phyloP scores from a whole-genome alignment of 2,329 filamentous ascomycete species.

The Biscogniauxia mediterranea region DNA sequence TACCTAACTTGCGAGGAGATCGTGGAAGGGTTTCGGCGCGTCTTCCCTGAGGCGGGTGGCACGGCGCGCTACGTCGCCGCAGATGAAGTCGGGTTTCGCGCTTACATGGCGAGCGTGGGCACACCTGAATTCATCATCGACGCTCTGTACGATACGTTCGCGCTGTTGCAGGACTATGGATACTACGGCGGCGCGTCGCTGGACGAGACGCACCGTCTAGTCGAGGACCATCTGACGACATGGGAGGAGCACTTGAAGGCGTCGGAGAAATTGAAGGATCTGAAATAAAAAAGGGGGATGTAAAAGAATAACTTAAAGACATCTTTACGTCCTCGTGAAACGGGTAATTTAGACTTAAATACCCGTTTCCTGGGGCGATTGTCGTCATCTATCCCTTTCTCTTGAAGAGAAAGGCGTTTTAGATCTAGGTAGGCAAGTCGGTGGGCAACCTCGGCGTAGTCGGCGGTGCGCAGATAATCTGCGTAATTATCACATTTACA shows the following conservation, averaged over 20 bases:
- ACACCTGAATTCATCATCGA: slow-evolving; percentile 40
- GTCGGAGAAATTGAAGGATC: slow-evolving; percentile 33
- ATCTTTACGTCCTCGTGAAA: no score
- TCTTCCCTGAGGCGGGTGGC: slow-evolving; percentile 39
- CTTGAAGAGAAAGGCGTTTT: no score
- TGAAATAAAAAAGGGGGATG: slow-evolving; percentile 31
- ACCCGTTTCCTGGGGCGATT: no score
- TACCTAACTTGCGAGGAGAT: slow-evolving; percentile 42
- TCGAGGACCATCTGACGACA: slow-evolving; percentile 40
- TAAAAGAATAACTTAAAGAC: background rate
- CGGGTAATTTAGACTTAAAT: no score
- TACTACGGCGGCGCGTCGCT: slow-evolving; percentile 49
- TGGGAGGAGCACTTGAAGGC: slow-evolving; percentile 40
- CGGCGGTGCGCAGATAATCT: no score
- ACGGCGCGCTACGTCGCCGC: slow-evolving; percentile 36
- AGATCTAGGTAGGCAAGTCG: no score
- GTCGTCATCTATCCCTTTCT: no score
- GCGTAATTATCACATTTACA: no score
- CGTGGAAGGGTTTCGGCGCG: slow-evolving; percentile 38
- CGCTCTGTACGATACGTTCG: slow-evolving; percentile 54
- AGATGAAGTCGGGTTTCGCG: slow-evolving; percentile 42
- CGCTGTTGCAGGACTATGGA: slow-evolving; percentile 49
- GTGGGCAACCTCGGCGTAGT: no score
- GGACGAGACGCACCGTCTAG: slow-evolving; percentile 36
- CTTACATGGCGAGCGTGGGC: slow-evolving; percentile 33